These are phyloP conservation scores for Hericium rajendrae DNA, from an alignment of 768 basidiomycete genomes.

Conservation along the genomic window DNA sequence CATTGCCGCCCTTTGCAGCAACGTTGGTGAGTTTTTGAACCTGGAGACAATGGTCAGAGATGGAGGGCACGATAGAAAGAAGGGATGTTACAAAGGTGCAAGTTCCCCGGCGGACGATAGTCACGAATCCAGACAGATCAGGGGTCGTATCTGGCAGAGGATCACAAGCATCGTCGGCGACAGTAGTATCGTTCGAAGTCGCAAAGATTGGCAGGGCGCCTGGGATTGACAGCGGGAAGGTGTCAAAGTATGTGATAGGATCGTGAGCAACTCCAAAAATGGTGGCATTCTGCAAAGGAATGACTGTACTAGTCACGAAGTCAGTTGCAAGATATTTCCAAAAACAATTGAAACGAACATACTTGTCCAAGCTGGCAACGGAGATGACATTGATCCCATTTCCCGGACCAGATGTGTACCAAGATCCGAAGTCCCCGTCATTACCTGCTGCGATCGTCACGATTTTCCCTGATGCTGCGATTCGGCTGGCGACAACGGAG, in stretches of 20 bases:
- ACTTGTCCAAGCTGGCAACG: conserved; percentile 44
- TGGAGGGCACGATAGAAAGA: background rate
- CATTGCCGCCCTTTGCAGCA: conserved; percentile 41
- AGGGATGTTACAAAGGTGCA: conserved; percentile 37
- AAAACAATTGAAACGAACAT: background rate
- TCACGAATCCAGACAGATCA: conserved; percentile 43
- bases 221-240: conserved; percentile 35
- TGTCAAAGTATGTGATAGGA: conserved; percentile 46
- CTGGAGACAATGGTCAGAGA: conserved; percentile 17
- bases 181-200: conserved; percentile 44
- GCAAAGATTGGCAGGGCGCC: conserved; percentile 46
- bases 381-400: conserved; percentile 49
- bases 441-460: conserved; percentile 56
- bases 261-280: conserved; percentile 37
- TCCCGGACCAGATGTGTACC: conserved; percentile 48
- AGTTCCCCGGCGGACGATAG: conserved; percentile 48
- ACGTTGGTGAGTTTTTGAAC: conserved; percentile 43
- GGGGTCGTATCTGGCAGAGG: conserved; percentile 42
- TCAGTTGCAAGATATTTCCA: background rate
- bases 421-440: conserved; percentile 45
- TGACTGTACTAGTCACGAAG: conserved; percentile 30
- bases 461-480: conserved; percentile 46
- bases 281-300: conserved; percentile 47
- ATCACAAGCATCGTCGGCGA: conserved; percentile 49
- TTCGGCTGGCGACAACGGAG: conserved; percentile 48